Percentiles rank a stretch among this genome's conserved stretches.
These are phyloP conservation scores for Ceriops tagal DNA, from an alignment of 345 rosid species.

Conservation along the genomic window DNA sequence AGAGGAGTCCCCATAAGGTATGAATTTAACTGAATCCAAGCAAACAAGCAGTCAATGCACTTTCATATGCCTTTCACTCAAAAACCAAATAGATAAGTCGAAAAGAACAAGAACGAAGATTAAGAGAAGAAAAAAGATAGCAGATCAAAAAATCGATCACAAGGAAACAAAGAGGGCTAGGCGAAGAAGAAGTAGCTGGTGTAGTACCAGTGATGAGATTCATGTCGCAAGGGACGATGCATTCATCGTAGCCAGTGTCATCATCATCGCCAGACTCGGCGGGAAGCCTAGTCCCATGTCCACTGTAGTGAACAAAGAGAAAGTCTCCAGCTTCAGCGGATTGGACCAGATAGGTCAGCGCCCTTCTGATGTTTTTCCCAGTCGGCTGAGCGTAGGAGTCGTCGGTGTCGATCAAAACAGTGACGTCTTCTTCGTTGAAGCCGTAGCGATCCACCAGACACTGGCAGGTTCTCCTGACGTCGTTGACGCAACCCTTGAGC, in stretches of 20 bases:
- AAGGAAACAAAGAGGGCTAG: too few relatives aligned
- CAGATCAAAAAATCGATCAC: too few relatives aligned
- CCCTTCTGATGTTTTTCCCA: conserved; percentile 65
- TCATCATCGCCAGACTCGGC: conserved; percentile 96
- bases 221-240: conserved; percentile 95
- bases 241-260: conserved; percentile 92
- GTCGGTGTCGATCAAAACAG: conserved; percentile 67
- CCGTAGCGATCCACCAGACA: conserved; percentile 66
- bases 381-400: conserved; percentile 61
- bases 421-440: conserved; percentile 57
- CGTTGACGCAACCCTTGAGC: conserved; percentile 89
- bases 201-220: conserved; percentile 75
- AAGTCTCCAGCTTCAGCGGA: conserved; percentile 62
- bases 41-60: too few relatives aligned
- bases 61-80: too few relatives aligned
- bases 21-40: too few relatives aligned
- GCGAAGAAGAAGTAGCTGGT: not conserved
- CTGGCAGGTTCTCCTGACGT: conserved; percentile 56
- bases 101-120: too few relatives aligned
- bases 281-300: conserved; percentile 96
- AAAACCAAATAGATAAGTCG: too few relatives aligned
- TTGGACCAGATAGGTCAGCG: conserved; percentile 47
- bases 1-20: too few relatives aligned
- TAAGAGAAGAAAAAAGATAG: too few relatives aligned
- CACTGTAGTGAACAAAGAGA: conserved; percentile 83